phyloP scores from a whole-genome alignment of 257 asterid genomes.

The Jacaranda copaia region DNA sequence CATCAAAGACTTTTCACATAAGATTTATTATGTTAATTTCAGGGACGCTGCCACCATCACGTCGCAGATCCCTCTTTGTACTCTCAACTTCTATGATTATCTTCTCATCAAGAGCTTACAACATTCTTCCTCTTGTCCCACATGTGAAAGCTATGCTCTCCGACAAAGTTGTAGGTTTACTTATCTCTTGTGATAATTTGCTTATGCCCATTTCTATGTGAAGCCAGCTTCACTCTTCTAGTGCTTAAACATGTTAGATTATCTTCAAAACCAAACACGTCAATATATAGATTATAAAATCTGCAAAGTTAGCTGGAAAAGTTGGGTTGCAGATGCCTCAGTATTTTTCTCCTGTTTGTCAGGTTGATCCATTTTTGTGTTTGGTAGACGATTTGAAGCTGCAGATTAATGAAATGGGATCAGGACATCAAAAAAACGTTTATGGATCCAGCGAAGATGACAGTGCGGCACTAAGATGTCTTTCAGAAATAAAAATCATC shows the following conservation, averaged over 20 bases:
- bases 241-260: neutral
- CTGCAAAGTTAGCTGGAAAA: no score
- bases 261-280: neutral
- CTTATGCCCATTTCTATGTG: neutral
- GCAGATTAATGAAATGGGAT: constrained; percentile 57
- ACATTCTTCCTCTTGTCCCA: constrained; percentile 63
- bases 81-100: constrained; percentile 86
- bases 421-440: constrained; percentile 43
- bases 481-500: constrained; percentile 64
- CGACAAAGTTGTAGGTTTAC: constrained; percentile 57
- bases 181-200: constrained; percentile 10
- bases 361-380: constrained; percentile 92
- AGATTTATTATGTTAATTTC: constrained; percentile 38
- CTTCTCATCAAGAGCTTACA: constrained; percentile 84
- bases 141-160: constrained; percentile 60
- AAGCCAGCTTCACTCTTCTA: neutral
- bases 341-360: constrained; percentile 40
- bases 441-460: constrained; percentile 91
- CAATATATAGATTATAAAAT: no score
- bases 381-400: constrained; percentile 86
- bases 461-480: constrained; percentile 63
- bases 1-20: neutral
- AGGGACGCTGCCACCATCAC: constrained; percentile 83
- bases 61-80: constrained; percentile 89
- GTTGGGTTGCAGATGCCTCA: neutral